Evolutionary conservation across 139 green algal species (phyloP).

Genomic region (Chlamydomonas schloesseri): DNA sequence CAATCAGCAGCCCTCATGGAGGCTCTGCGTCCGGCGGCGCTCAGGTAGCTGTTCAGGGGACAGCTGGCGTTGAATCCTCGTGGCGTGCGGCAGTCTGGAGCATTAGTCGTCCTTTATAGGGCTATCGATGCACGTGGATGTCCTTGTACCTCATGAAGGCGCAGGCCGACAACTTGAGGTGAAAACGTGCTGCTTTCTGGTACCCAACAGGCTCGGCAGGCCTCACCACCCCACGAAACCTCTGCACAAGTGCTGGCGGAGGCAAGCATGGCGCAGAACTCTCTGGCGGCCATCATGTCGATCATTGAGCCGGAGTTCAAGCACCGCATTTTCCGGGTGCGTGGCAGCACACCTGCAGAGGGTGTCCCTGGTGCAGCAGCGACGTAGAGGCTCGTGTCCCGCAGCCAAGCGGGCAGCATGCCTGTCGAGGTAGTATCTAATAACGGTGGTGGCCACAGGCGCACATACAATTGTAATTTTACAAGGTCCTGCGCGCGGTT

Average conservation of each 20-base stretch:
- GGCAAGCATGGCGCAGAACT: background rate
- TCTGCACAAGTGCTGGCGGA: background rate
- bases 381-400: no score
- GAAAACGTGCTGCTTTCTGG: no score
- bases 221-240: background rate
- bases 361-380: background rate
- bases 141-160: no score
- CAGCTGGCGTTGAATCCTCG: no score
- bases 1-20: slow-evolving; percentile 34
- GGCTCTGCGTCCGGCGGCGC: background rate
- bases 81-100: no score
- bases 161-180: background rate
- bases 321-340: slow-evolving; percentile 48
- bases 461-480: no score
- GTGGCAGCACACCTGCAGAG: no score
- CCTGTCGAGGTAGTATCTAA: no score
- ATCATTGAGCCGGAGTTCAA: slow-evolving; percentile 57
- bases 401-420: no score
- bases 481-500: no score
- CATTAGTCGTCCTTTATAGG: no score
- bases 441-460: background rate
- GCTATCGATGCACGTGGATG: no score
- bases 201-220: background rate
- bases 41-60: background rate
- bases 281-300: slow-evolving; percentile 31